Conservation (phyloP, 23 red algal species). For the Cyanidiococcus yangmingshanensis region DNA sequence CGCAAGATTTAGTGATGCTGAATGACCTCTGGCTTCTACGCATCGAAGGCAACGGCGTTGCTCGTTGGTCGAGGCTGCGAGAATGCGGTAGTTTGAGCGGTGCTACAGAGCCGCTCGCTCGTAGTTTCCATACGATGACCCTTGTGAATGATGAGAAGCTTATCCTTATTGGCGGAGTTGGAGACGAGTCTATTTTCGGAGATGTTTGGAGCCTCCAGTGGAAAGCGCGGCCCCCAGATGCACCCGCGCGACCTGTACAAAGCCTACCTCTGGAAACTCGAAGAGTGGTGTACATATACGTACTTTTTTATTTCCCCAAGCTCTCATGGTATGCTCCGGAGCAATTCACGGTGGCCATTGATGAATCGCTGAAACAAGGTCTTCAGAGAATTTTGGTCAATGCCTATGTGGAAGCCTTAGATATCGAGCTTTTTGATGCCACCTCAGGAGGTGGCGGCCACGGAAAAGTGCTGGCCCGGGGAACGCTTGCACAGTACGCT, state of each 20-base stretch:
- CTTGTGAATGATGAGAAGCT: conserved; percentile 2
- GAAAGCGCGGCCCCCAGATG: neutral
- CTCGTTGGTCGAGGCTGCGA: neutral
- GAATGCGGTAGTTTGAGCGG: neutral
- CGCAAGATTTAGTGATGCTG: neutral
- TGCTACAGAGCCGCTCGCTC: neutral
- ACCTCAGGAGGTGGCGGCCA: neutral
- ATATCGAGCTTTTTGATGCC: neutral
- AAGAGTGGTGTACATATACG: neutral
- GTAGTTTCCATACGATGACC: conserved; percentile 10
- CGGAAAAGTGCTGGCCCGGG: neutral
- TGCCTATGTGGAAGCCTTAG: neutral
- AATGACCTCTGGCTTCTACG: neutral
- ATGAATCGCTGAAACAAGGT: neutral
- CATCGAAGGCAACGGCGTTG: neutral
- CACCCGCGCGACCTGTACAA: neutral
- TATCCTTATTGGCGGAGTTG: neutral
- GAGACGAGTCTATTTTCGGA: neutral
- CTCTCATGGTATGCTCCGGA: conserved; percentile 18
- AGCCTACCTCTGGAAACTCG: neutral
- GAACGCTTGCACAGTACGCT: conserved; percentile 8
- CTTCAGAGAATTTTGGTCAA: neutral
- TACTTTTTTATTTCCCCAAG: neutral
- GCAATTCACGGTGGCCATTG: conserved; percentile 1
- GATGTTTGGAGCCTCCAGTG: conserved; percentile 1